Conservation (phyloP, 2,329 filamentous ascomycete genomes). For the Didymella exigua region DNA sequence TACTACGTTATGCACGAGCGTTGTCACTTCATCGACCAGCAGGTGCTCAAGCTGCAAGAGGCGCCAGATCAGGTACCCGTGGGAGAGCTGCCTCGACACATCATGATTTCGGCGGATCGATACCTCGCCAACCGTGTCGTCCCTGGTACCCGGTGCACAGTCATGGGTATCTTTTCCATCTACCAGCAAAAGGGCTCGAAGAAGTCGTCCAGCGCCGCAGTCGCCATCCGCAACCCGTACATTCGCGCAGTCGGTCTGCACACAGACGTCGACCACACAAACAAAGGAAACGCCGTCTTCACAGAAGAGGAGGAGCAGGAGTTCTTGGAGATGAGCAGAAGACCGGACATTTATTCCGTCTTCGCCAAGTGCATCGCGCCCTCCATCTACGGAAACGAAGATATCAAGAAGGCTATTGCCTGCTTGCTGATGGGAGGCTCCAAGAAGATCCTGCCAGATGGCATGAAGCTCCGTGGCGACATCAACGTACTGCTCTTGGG, state of each 20-base stretch:
- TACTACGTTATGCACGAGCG: constrained; percentile 96
- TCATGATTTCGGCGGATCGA: constrained; percentile 93
- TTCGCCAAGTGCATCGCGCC: constrained; percentile 94
- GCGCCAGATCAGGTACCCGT: constrained; percentile 97
- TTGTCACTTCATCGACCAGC: constrained; percentile 94
- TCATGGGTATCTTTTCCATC: constrained; percentile 98
- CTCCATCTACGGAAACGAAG: constrained; percentile 92
- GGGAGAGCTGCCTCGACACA: constrained; percentile 91
- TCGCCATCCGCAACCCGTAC: constrained; percentile 95
- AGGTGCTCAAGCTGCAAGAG: constrained; percentile 97
- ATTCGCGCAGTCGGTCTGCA: constrained; percentile 90
- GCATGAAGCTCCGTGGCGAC: constrained; percentile 96
- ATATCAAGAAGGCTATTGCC: constrained; percentile 97
- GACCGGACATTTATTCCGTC: constrained; percentile 88
- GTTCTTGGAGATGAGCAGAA: constrained; percentile 86
- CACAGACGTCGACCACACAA: constrained; percentile 85
- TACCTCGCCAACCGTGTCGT: constrained; percentile 96
- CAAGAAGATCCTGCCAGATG: constrained; percentile 96
- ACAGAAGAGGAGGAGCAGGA: constrained; percentile 97
- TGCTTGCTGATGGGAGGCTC: constrained; percentile 93
- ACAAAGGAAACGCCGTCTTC: constrained; percentile 82
- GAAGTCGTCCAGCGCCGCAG: constrained; percentile 75
- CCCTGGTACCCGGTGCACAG: constrained; percentile 88
- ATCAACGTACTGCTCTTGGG: constrained; percentile 97
- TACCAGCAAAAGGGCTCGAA: constrained; percentile 92